Conservation (phyloP, 2,329 filamentous ascomycete species). For the Hortaea werneckii region DNA sequence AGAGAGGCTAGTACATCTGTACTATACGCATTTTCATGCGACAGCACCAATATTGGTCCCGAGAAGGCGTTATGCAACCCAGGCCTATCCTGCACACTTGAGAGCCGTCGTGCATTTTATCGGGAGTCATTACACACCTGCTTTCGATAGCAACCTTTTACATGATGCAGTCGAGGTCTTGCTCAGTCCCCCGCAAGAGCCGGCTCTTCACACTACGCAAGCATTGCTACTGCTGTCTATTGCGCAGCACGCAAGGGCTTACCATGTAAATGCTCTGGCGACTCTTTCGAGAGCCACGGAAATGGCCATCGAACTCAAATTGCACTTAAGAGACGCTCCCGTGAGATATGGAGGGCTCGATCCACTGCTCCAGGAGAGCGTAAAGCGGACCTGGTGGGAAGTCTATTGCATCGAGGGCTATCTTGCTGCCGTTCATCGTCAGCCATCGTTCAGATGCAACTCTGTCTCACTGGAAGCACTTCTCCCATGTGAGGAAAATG, state of each 20-base stretch:
- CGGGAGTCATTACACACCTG: constrained; percentile 43
- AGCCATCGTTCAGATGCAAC: constrained; percentile 60
- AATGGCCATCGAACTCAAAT: constrained; percentile 63
- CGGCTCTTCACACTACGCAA: constrained; percentile 54
- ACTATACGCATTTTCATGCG: constrained; percentile 46
- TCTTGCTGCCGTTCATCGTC: constrained; percentile 67
- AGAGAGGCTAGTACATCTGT: constrained; percentile 39
- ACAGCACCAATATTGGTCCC: constrained; percentile 49
- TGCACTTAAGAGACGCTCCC: constrained; percentile 62
- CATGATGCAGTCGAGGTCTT: constrained; percentile 18
- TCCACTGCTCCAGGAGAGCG: constrained; percentile 66
- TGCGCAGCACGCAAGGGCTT: constrained; percentile 67
- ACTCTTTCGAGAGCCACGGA: constrained; percentile 59
- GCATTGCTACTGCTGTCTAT: constrained; percentile 68
- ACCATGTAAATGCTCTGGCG: constrained; percentile 49
- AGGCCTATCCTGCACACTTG: constrained; percentile 38
- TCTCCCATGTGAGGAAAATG: constrained; percentile 73
- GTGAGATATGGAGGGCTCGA: constrained; percentile 52
- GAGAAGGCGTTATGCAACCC: constrained; percentile 28
- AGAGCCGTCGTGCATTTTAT: constrained; percentile 48
- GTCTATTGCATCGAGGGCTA: constrained; percentile 73
- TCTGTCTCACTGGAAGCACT: constrained; percentile 57
- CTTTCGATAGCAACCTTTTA: constrained; percentile 36
- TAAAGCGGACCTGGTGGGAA: constrained; percentile 87
- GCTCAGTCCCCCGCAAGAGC: neutral